A percentile compares a stretch with the other conserved stretches of the same genome.
phyloP scores from a whole-genome alignment of 1,284 basidiomycete species.

The Apiotrichum mycotoxinovorans region DNA sequence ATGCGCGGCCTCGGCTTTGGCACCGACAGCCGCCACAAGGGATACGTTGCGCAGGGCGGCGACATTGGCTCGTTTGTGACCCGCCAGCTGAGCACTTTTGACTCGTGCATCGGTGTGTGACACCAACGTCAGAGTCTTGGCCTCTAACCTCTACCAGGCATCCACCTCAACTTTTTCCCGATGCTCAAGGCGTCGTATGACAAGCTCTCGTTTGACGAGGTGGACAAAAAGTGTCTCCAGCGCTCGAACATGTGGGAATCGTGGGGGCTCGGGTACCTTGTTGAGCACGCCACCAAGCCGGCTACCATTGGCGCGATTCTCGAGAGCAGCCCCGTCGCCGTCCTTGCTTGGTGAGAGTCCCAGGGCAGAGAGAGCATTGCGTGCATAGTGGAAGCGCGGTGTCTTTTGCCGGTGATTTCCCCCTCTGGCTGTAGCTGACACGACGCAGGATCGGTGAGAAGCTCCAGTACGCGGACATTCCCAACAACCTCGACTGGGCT shows the following conservation, averaged over 20 bases:
- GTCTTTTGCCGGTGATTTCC: too few species aligned
- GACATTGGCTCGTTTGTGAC: constrained; percentile 43
- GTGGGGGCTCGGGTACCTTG: constrained; percentile 18
- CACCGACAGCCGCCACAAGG: constrained; percentile 4
- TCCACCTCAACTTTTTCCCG: constrained; percentile 35
- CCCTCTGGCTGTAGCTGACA: not conserved
- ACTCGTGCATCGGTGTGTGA: constrained; percentile 35
- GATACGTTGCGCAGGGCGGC: constrained; percentile 48
- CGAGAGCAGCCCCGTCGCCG: constrained; percentile 45
- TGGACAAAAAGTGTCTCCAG: constrained; percentile 9
- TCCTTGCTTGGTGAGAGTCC: constrained; percentile 46
- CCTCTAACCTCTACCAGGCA: too few species aligned
- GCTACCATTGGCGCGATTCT: constrained; percentile 49
- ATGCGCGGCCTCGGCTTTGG: constrained; percentile 47
- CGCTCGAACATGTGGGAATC: constrained; percentile 12
- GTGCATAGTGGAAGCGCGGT: too few species aligned
- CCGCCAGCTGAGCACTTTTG: constrained; percentile 22
- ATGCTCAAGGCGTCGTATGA: constrained; percentile 11
- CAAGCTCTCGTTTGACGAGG: constrained; percentile 14
- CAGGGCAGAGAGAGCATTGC: too few species aligned
- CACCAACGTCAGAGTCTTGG: too few species aligned
- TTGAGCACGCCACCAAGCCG: constrained; percentile 45
- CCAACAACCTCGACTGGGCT: constrained; percentile 28
- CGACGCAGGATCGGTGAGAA: constrained; percentile 52
- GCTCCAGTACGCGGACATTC: constrained; percentile 17